Conservation (phyloP, 805 yeast species). For the Candida michaelii region DNA sequence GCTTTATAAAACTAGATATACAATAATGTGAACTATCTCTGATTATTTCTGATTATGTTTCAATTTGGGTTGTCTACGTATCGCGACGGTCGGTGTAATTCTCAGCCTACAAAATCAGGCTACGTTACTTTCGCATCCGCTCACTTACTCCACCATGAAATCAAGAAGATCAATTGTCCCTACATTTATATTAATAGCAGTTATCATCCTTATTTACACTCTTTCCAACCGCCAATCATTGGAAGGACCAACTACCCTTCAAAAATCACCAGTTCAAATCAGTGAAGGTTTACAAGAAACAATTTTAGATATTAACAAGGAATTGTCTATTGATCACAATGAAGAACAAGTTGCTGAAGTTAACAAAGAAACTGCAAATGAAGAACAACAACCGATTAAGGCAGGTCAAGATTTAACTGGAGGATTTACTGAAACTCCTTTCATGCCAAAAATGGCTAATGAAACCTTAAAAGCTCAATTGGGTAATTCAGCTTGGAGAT, state of each 20-base stretch:
- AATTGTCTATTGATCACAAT: conserved; percentile 4
- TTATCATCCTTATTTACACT: conserved; percentile 29
- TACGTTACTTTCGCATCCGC: background rate
- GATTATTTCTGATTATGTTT: background rate
- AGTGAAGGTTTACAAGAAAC: conserved; percentile 10
- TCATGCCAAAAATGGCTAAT: conserved; percentile 95
- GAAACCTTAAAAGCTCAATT: conserved; percentile 78
- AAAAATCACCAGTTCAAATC: conserved; percentile 2
- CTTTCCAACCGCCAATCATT: conserved; percentile 16
- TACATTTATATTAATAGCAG: conserved; percentile 23
- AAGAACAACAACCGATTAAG: background rate
- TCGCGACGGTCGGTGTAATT: background rate
- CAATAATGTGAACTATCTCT: background rate
- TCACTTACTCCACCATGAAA: conserved; percentile 18
- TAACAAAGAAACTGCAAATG: conserved; percentile 2
- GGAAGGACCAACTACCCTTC: background rate
- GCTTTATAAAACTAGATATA: no score
- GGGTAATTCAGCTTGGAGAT: conserved; percentile 88
- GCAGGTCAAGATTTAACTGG: conserved; percentile 6
- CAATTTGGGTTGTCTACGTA: no score
- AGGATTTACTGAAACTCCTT: conserved; percentile 45
- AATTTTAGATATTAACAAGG: conserved; percentile 7
- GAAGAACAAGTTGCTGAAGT: conserved; percentile 3
- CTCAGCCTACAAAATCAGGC: no score
- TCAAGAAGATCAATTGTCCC: conserved; percentile 28